Base-by-base conservation (phyloP, 768 basidiomycete genomes). In the Filobasidium floriforme region DNA sequence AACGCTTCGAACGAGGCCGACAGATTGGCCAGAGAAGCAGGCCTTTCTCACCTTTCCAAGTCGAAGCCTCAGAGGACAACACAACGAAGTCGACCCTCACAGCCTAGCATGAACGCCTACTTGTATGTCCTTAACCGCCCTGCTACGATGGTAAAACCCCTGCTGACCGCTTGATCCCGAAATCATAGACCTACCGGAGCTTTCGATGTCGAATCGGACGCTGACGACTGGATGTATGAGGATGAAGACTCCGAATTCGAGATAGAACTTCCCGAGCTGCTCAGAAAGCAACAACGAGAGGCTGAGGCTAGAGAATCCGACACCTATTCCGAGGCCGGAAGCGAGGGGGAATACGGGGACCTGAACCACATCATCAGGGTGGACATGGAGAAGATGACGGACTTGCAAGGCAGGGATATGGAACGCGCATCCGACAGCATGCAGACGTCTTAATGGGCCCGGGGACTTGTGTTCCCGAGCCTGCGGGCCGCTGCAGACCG, bases 371-470 rank as follows among this genome's bases (percentile, higher is more conserved):
- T 57, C 24, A 57, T 57, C 54, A 24, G 54, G 29, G 29, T 57
- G 24, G 54, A 57, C 54, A 28, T 57, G 54, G 54, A 57, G 54
- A 57, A 57, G 54, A 57, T 57, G 54, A 32, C 54, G n/a, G 54
- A 57, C 29, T 24, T 57, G 29, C 24, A 57, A 28, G 54, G 15
- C 54, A 57, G n/a, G 24, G 54, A 15, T 7, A 28, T 15, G 15
- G 54, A 57, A 57, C 22, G 54, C 15, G 24, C 22, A 32, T 57
- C 54, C 18, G n/a, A 24, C 29, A 37, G 32, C 32, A 57, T 57
- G 54, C n/a, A 57, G 29, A 32, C 54, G 15, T 49, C 46, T 49
- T 49, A 12, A 49, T 22, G 46, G 22, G 14, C 46, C 46, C 22
- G 18, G 46, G 12, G 46, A 49, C 46, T 49, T 49, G 2, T 12